Conservation (phyloP, 768 basidiomycete species). For the Lentinula guzmanii region DNA sequence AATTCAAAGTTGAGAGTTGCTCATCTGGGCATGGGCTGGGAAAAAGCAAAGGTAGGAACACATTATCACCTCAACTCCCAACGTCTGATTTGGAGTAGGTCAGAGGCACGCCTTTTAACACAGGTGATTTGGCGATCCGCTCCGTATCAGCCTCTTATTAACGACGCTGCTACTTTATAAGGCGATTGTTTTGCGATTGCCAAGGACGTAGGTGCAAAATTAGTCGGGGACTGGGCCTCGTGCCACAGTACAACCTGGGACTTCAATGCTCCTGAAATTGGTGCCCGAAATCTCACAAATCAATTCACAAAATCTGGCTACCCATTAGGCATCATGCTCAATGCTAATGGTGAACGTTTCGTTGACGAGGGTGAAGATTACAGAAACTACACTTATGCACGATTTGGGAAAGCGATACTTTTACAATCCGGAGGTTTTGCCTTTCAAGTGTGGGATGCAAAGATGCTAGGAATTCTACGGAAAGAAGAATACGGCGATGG, state of each 20-base stretch:
- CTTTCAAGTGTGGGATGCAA: slow-evolving; percentile 62
- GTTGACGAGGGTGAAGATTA: slow-evolving; percentile 70
- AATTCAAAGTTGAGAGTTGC: slow-evolving; percentile 42
- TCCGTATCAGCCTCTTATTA: background rate
- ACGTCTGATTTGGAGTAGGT: slow-evolving; percentile 30
- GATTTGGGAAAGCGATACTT: slow-evolving; percentile 57
- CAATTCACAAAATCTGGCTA: slow-evolving; percentile 73
- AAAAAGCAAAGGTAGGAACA: slow-evolving; percentile 41
- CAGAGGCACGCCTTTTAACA: slow-evolving; percentile 66
- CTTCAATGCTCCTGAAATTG: slow-evolving; percentile 48
- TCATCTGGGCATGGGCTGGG: slow-evolving; percentile 57
- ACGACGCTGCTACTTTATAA: background rate
- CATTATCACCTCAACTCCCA: background rate
- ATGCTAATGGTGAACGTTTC: slow-evolving; percentile 49
- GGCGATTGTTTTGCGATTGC: slow-evolving; percentile 58
- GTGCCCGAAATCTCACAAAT: slow-evolving; percentile 56
- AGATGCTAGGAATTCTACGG: slow-evolving; percentile 36
- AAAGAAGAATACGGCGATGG: slow-evolving; percentile 63
- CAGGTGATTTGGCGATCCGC: slow-evolving; percentile 14
- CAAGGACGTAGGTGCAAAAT: slow-evolving; percentile 39
- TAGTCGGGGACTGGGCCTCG: slow-evolving; percentile 63
- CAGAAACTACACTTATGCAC: slow-evolving; percentile 69
- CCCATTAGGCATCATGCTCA: slow-evolving; percentile 67
- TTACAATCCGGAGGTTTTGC: slow-evolving; percentile 51
- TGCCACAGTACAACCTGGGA: slow-evolving; percentile 75